Percentiles rank a stretch among this genome's conserved stretches.
Evolutionary conservation across 139 green algal species (phyloP).

Genomic region (Micromonas pusilla): DNA sequence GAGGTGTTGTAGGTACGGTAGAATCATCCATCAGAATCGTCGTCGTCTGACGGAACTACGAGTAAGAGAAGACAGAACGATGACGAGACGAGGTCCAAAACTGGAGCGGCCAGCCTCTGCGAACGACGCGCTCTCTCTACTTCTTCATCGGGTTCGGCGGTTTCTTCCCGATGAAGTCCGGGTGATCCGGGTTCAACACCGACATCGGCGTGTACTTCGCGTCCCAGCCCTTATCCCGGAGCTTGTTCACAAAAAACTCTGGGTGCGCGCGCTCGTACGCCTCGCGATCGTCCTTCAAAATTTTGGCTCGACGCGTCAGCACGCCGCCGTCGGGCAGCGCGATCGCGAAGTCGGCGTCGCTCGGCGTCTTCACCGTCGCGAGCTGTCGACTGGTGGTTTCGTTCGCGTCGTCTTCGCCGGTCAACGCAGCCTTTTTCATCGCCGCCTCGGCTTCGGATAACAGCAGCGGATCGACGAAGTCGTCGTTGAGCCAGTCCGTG

Average conservation of each 20-base stretch:
- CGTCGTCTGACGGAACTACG: no score
- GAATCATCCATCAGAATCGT: no score
- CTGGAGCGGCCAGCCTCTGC: no score
- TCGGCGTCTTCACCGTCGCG: no score
- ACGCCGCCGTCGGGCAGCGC: not conserved
- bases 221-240: constrained; percentile 41
- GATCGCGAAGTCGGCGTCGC: not conserved
- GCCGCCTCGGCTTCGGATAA: constrained; percentile 22
- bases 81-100: no score
- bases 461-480: constrained; percentile 61
- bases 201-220: constrained; percentile 30
- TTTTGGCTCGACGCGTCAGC: not conserved
- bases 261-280: constrained; percentile 56
- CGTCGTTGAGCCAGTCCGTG: constrained; percentile 63
- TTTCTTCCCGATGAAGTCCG: not conserved
- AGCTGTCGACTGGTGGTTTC: no score
- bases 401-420: not conserved
- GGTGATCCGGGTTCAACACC: constrained; percentile 24
- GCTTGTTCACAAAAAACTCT: constrained; percentile 52
- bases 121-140: no score
- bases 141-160: not conserved
- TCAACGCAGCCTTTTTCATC: not conserved
- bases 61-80: no score
- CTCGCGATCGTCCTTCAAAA: constrained; percentile 46
- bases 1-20: no score